Conservation (phyloP, 441 rosid species). For the Arabidopsis lyrata region DNA sequence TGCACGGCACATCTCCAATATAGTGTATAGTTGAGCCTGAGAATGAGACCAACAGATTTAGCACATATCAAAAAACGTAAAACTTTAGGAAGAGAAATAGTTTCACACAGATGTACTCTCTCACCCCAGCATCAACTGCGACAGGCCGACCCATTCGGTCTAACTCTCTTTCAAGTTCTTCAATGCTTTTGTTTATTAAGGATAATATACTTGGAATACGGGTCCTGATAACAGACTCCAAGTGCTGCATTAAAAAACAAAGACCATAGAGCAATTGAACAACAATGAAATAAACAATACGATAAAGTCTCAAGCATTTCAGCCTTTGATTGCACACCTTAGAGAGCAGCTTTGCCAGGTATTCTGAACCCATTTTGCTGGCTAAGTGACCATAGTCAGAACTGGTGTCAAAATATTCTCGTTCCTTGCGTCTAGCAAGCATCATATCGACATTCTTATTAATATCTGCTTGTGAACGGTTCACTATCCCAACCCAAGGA, state of each 20-base stretch:
- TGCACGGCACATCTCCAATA: constrained; percentile 89
- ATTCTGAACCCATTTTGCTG: constrained; percentile 95
- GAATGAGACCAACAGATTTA: constrained; percentile 40
- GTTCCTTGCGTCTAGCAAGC: constrained; percentile 91
- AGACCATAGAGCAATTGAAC: constrained; percentile 3
- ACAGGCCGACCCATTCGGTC: constrained; percentile 92
- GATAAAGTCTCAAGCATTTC: neutral
- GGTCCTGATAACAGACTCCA: constrained; percentile 85
- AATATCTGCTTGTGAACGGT: constrained; percentile 98
- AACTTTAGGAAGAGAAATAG: constrained; percentile 10
- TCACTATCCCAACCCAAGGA: constrained; percentile 99
- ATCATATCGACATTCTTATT: constrained; percentile 93
- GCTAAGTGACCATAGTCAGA: constrained; percentile 96
- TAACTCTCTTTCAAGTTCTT: constrained; percentile 92
- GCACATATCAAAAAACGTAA: neutral
- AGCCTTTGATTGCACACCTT: constrained; percentile 53
- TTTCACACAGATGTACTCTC: constrained; percentile 7
- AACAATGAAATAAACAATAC: neutral
- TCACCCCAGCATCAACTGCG: constrained; percentile 90
- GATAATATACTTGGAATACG: constrained; percentile 94
- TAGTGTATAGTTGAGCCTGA: constrained; percentile 86
- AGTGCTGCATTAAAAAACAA: constrained; percentile 60
- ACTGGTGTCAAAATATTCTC: constrained; percentile 91
- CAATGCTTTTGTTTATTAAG: constrained; percentile 89
- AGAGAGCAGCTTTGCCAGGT: constrained; percentile 94